Evolutionary conservation across 177 flowering plant species (phyloP).

Genomic region (Vitis hybrid): DNA sequence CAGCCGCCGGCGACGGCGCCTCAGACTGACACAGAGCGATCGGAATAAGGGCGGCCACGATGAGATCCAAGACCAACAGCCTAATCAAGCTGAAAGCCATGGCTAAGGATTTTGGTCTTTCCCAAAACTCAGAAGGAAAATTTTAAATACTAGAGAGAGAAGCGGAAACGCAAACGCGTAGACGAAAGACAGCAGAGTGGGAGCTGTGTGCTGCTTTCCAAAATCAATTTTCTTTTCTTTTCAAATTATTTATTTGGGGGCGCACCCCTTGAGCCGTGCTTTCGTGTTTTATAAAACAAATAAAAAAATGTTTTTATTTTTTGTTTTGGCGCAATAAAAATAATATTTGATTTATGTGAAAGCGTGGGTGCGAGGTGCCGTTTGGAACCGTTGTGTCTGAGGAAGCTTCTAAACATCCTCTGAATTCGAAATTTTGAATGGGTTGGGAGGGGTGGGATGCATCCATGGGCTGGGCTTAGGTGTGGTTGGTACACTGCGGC

Average conservation of each 20-base stretch:
- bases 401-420: no score
- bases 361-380: no score
- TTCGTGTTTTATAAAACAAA: not conserved
- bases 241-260: slow-evolving; percentile 1
- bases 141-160: not conserved
- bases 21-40: slow-evolving; percentile 10
- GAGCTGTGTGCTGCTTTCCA: slow-evolving; percentile 7
- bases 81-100: slow-evolving; percentile 1
- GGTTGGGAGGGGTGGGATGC: no score
- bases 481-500: no score
- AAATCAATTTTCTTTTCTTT: not conserved
- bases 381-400: no score
- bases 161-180: slow-evolving; percentile 7
- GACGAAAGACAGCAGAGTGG: slow-evolving; percentile 15
- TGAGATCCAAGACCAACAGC: not conserved
- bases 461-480: no score
- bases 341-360: no score
- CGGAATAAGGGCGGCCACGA: not conserved
- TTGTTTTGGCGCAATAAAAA: no score
- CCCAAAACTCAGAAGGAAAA: not conserved
- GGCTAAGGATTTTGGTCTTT: not conserved
- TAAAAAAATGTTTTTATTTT: no score
- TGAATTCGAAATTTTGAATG: no score
- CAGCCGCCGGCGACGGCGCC: slow-evolving; percentile 31
- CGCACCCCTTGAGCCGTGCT: not conserved